These are phyloP conservation scores for Cystobasidium onofrii DNA, from an alignment of 768 basidiomycete species.

Conservation along the genomic window DNA sequence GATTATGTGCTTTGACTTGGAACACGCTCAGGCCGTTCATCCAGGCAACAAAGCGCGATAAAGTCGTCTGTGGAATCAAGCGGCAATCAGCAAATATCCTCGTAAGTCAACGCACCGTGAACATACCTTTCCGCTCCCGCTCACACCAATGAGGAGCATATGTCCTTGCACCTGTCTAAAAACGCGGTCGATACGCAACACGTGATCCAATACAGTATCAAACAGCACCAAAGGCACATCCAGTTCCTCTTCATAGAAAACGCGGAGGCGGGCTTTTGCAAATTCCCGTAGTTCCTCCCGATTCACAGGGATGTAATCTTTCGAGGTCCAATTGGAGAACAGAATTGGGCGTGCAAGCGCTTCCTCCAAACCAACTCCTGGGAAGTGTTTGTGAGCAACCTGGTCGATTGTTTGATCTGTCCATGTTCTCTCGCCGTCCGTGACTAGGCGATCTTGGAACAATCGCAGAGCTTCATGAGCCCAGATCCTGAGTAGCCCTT, in stretches of 20 bases:
- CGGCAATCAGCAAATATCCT: constrained; percentile 13
- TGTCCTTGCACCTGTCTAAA: constrained; percentile 98
- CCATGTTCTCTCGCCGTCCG: constrained; percentile 86
- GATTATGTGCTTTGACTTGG: constrained; percentile 99
- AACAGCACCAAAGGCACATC: constrained; percentile 96
- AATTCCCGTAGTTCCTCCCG: constrained; percentile 88
- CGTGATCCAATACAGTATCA: constrained; percentile 97
- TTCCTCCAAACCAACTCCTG: constrained; percentile 76
- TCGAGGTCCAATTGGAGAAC: constrained; percentile 99
- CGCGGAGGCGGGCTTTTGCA: constrained; percentile 86
- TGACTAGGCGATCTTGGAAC: constrained; percentile 93
- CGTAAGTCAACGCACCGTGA: not conserved
- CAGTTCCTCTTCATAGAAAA: constrained; percentile 99
- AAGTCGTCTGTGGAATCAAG: constrained; percentile 64
- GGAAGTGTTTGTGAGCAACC: constrained; percentile 81
- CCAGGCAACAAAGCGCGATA: constrained; percentile 98
- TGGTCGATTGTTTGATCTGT: constrained; percentile 85
- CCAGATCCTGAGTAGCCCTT: constrained; percentile 94
- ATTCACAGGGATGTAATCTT: constrained; percentile 90
- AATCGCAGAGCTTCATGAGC: constrained; percentile 93
- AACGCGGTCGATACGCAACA: constrained; percentile 92
- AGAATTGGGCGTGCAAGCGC: constrained; percentile 81
- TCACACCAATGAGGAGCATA: constrained; percentile 89
- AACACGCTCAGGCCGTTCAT: constrained; percentile 99
- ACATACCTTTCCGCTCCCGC: constrained; percentile 90